A percentile compares a stretch with the other conserved stretches of the same genome.
phyloP scores from a whole-genome alignment of 768 basidiomycete species.

The Boletellus ananiceps region DNA sequence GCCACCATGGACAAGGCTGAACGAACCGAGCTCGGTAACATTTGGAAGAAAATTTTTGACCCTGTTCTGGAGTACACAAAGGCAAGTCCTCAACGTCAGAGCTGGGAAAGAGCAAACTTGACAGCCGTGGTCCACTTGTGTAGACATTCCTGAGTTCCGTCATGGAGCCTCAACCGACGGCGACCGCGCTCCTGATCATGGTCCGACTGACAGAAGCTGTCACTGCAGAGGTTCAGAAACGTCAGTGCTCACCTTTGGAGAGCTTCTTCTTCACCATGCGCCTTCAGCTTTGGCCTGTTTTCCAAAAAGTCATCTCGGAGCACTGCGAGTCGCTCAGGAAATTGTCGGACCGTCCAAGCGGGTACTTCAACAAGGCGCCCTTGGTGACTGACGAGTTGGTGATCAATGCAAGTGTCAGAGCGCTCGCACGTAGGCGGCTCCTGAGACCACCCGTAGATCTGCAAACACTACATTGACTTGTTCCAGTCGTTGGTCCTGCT shows the following conservation, averaged over 20 bases:
- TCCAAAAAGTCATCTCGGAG: conserved; percentile 83
- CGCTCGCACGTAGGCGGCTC: background rate
- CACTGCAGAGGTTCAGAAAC: conserved; percentile 66
- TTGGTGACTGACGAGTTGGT: conserved; percentile 68
- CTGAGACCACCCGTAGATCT: conserved; percentile 43
- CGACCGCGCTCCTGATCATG: conserved; percentile 80
- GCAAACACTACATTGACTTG: conserved; percentile 68
- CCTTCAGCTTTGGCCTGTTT: conserved; percentile 89
- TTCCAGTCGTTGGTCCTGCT: conserved; percentile 83
- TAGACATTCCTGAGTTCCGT: conserved; percentile 67
- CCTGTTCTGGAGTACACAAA: conserved; percentile 85
- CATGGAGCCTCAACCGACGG: conserved; percentile 70
- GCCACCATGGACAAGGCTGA: conserved; percentile 51
- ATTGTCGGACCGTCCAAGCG: conserved; percentile 65
- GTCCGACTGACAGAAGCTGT: conserved; percentile 86
- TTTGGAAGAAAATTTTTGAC: conserved; percentile 94
- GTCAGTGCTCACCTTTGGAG: conserved; percentile 77
- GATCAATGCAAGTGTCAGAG: conserved; percentile 43
- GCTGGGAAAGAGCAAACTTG: background rate
- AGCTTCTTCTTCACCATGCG: conserved; percentile 76
- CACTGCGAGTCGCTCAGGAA: conserved; percentile 80
- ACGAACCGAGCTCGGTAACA: conserved; percentile 50
- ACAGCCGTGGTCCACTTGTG: background rate
- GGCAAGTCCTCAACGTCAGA: conserved; percentile 36
- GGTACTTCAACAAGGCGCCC: conserved; percentile 59